Evolutionary conservation across 768 basidiomycete genomes (phyloP).

Genomic region (Suillus occidentalis): DNA sequence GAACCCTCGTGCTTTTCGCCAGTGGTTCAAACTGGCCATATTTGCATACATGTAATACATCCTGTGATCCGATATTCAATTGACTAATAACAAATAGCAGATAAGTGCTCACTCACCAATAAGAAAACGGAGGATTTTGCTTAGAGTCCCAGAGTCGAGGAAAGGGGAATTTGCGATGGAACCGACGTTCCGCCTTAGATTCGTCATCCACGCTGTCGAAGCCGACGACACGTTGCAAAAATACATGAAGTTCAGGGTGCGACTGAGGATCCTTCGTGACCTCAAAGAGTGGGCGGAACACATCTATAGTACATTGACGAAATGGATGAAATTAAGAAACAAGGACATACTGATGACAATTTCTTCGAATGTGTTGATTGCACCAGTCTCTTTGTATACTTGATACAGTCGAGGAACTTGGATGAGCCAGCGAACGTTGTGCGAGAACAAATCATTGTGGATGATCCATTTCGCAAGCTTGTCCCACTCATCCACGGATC

Average conservation of each 20-base stretch:
- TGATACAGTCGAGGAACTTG: conserved; percentile 95
- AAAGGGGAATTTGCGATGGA: conserved; percentile 92
- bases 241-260: conserved; percentile 93
- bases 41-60: conserved; percentile 98
- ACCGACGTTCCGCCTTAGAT: conserved; percentile 86
- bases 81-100: background rate
- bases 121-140: conserved; percentile 92
- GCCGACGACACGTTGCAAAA: conserved; percentile 92
- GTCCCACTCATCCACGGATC: conserved; percentile 87
- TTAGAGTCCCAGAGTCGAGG: conserved; percentile 86
- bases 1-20: conserved; percentile 85
- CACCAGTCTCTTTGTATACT: conserved; percentile 88
- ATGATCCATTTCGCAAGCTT: conserved; percentile 97
- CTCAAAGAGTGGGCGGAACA: conserved; percentile 93
- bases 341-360: conserved; percentile 76
- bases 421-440: conserved; percentile 98
- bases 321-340: background rate
- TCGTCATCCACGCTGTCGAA: conserved; percentile 99
- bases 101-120: conserved; percentile 62
- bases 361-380: conserved; percentile 85
- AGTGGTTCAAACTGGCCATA: conserved; percentile 92
- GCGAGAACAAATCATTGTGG: conserved; percentile 88
- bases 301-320: conserved; percentile 49
- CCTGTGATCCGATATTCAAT: conserved; percentile 44
- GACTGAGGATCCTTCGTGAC: conserved; percentile 88